Evolutionary conservation across 208 protist genomes (phyloP).

Genomic region (Porcisia hertigi): DNA sequence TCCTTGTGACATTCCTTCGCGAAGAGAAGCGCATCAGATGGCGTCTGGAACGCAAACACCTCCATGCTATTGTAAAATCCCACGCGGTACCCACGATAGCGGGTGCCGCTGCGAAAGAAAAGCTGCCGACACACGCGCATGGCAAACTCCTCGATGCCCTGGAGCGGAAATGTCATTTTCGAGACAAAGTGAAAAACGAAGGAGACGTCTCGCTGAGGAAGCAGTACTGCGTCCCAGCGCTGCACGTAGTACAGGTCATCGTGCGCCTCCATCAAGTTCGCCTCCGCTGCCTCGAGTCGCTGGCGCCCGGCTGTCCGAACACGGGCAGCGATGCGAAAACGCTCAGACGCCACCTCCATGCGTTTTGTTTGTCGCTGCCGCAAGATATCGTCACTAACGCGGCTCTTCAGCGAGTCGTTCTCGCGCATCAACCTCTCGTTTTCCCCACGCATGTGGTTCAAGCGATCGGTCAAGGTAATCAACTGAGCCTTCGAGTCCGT

Average conservation of each 20-base stretch:
- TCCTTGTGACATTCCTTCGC: conserved; percentile 70
- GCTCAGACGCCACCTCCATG: conserved; percentile 72
- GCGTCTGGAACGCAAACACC: conserved; percentile 77
- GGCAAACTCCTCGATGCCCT: conserved; percentile 61
- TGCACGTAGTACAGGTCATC: conserved; percentile 82
- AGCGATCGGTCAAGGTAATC: conserved; percentile 43
- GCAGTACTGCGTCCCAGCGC: conserved; percentile 63
- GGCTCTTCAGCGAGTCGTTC: conserved; percentile 71
- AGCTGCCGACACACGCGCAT: conserved; percentile 73
- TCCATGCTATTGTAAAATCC: conserved; percentile 51
- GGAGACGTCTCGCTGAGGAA: conserved; percentile 74
- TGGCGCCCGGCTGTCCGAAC: conserved; percentile 65
- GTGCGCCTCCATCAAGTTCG: conserved; percentile 78
- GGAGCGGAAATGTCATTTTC: conserved; percentile 35
- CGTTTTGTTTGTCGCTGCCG: conserved; percentile 71
- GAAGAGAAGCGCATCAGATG: conserved; percentile 68
- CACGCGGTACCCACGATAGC: conserved; percentile 58
- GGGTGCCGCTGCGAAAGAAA: conserved; percentile 39
- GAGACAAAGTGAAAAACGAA: conserved; percentile 85
- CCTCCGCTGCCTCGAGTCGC: conserved; percentile 72
- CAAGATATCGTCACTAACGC: conserved; percentile 77
- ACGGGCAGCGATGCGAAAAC: conserved; percentile 41
- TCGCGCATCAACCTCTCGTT: conserved; percentile 42
- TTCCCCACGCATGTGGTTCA: conserved; percentile 36
- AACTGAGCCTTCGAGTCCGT: conserved; percentile 59